Percentiles rank a stretch among this genome's conserved stretches.
Evolutionary conservation across 495 filamentous ascomycete species (phyloP).

Genomic region (Parathielavia hyrcaniae): DNA sequence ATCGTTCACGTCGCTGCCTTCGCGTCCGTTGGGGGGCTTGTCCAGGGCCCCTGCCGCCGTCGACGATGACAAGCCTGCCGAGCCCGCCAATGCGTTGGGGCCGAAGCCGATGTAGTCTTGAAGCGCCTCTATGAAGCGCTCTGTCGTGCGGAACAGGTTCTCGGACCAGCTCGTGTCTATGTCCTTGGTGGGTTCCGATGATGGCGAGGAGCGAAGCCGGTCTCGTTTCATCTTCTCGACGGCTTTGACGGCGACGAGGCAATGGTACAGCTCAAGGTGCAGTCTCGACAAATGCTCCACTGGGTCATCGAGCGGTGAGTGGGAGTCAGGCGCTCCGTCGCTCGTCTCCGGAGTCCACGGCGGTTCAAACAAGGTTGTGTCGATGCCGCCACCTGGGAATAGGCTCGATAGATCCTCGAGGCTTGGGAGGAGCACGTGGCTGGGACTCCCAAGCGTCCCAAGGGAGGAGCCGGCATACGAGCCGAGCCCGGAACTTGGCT

Average conservation of each 20-base stretch:
- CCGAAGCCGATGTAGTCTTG: background rate
- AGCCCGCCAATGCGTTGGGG: background rate
- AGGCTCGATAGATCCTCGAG: background rate
- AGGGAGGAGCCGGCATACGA: background rate
- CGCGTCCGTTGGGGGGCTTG: background rate
- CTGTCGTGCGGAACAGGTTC: background rate
- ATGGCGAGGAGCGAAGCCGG: background rate
- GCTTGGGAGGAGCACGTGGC: background rate
- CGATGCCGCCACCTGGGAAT: background rate
- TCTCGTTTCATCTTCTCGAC: background rate
- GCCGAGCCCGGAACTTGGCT: background rate
- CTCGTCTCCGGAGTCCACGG: background rate
- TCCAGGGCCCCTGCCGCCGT: background rate
- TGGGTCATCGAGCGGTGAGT: background rate
- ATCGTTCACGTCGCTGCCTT: background rate
- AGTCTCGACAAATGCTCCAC: background rate
- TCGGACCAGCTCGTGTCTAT: conserved; percentile 1
- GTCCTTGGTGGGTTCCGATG: background rate
- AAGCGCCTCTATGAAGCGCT: background rate
- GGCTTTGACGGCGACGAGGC: background rate
- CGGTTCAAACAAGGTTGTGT: background rate
- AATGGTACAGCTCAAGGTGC: conserved; percentile 1
- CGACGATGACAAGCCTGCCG: background rate
- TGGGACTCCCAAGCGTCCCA: background rate
- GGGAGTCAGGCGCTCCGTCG: background rate